Evolutionary conservation across 305 asterid species (phyloP).

Genomic region (Rubia balearica): DNA sequence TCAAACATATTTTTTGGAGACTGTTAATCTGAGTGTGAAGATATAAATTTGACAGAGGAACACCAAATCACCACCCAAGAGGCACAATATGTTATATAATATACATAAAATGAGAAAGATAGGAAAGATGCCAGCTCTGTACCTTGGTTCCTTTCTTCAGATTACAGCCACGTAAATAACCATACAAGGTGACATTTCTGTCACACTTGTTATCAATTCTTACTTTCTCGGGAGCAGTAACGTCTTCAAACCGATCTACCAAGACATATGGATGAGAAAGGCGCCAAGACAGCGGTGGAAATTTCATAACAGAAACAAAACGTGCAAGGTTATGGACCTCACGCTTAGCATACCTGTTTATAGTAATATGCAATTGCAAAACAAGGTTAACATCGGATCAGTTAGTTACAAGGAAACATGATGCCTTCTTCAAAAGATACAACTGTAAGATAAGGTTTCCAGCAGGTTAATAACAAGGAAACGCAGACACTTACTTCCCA

Average conservation of each 20-base stretch:
- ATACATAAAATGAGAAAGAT: not conserved
- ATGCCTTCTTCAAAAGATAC: not conserved
- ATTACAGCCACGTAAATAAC: constrained; percentile 95
- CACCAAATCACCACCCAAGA: not conserved
- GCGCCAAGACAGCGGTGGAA: constrained; percentile 92
- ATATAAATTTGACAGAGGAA: not conserved
- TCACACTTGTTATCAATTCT: constrained; percentile 68
- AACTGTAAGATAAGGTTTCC: not conserved
- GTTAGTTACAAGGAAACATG: not conserved
- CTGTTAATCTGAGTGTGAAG: not conserved
- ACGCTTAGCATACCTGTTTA: constrained; percentile 76
- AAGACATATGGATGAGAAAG: constrained; percentile 85
- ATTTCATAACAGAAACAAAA: constrained; percentile 91
- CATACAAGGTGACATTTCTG: constrained; percentile 73
- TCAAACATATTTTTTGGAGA: not conserved
- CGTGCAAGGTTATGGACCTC: constrained; percentile 97
- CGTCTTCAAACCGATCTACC: constrained; percentile 94
- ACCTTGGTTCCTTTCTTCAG: constrained; percentile 88
- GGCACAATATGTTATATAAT: not conserved
- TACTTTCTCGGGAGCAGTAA: constrained; percentile 81
- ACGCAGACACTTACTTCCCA: constrained; percentile 60
- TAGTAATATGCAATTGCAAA: constrained; percentile 15
- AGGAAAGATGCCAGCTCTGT: constrained; percentile 14
- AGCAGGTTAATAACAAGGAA: not conserved
- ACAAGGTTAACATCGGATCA: not conserved